phyloP scores from a whole-genome alignment of 1,139 yeast species.

The Debaryomyces fabryi region DNA sequence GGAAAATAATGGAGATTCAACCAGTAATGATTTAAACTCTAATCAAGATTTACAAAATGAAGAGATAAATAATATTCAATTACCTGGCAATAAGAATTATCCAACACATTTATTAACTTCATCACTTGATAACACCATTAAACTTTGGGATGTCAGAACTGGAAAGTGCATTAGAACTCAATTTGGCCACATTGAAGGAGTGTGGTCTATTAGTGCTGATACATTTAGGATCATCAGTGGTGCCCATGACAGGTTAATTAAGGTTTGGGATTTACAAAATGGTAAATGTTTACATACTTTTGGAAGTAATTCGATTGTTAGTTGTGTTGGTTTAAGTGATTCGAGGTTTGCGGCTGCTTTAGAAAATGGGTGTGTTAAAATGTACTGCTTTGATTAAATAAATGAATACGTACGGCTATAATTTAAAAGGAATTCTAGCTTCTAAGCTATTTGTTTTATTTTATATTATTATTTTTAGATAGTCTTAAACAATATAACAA shows the following conservation, averaged over 20 bases:
- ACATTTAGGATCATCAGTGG: constrained; percentile 93
- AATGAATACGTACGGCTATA: background rate
- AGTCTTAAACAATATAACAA: background rate
- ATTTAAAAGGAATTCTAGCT: background rate
- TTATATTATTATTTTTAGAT: background rate
- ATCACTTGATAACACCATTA: constrained; percentile 90
- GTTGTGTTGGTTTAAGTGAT: constrained; percentile 88
- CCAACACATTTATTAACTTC: constrained; percentile 89
- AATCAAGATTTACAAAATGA: constrained; percentile 9
- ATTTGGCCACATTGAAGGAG: constrained; percentile 97
- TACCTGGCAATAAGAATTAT: constrained; percentile 33
- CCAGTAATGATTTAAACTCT: constrained; percentile 2
- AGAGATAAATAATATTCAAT: constrained; percentile 27
- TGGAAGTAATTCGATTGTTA: constrained; percentile 72
- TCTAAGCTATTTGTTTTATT: background rate
- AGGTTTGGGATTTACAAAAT: constrained; percentile 93
- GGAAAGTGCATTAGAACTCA: constrained; percentile 91
- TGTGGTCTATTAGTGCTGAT: constrained; percentile 95
- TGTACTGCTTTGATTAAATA: constrained; percentile 70
- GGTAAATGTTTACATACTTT: constrained; percentile 95
- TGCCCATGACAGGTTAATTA: constrained; percentile 86
- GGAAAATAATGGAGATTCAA: constrained; percentile 1
- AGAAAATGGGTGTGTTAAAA: constrained; percentile 80
- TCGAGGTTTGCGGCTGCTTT: constrained; percentile 88
- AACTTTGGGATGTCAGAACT: constrained; percentile 85